phyloP scores from a whole-genome alignment of 2,329 filamentous ascomycete genomes.

The Venturia asperata region DNA sequence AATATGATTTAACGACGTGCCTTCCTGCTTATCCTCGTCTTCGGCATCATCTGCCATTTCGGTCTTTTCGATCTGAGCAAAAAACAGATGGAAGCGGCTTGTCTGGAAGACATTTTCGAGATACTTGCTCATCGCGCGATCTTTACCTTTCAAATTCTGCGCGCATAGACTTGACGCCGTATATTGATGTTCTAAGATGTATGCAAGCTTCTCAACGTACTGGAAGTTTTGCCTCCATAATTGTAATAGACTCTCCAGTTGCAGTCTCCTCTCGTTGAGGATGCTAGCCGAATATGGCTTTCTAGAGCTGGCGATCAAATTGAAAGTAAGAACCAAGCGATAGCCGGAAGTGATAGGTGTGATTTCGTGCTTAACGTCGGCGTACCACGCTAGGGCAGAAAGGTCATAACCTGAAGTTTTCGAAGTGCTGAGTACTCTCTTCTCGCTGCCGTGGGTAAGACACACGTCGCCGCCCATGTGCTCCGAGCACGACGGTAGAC shows the following conservation, averaged over 20 bases:
- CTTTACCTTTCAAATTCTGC: constrained; percentile 25
- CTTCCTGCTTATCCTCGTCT: constrained; percentile 19
- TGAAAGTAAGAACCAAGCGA: constrained; percentile 48
- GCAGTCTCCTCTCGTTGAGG: neutral
- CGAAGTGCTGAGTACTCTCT: constrained; percentile 31
- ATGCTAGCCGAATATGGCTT: neutral
- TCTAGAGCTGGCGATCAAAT: constrained; percentile 31
- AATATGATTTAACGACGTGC: constrained; percentile 21
- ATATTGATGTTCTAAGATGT: constrained; percentile 28
- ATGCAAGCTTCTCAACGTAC: constrained; percentile 21
- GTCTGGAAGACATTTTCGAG: constrained; percentile 23
- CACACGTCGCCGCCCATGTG: constrained; percentile 23
- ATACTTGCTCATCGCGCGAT: constrained; percentile 23
- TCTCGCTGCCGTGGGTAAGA: constrained; percentile 20
- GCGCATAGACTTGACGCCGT: constrained; percentile 24
- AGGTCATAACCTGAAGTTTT: constrained; percentile 21
- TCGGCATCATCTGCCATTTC: constrained; percentile 18
- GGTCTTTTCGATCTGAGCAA: constrained; percentile 16
- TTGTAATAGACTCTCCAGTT: neutral
- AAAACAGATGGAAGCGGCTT: constrained; percentile 23
- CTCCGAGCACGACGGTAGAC: constrained; percentile 21
- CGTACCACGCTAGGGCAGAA: constrained; percentile 38
- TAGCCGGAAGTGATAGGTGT: constrained; percentile 28
- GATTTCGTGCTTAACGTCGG: constrained; percentile 45
- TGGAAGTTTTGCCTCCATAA: constrained; percentile 19